Evolutionary conservation across 1,139 yeast species (phyloP), one percentile per base, ranked within the genome.

Genomic region (Ogataea hybrid): DNA sequence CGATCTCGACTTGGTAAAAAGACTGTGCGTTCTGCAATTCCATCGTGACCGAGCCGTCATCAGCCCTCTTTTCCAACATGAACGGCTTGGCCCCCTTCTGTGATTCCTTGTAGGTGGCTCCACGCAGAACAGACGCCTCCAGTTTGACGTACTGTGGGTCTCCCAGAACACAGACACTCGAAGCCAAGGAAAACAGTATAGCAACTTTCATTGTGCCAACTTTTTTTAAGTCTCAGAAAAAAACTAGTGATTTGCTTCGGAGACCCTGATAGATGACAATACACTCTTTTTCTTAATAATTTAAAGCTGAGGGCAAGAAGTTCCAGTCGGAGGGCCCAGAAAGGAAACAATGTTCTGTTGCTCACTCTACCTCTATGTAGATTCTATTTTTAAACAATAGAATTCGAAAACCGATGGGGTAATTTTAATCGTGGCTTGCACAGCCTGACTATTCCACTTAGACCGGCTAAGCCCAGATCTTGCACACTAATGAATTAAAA

Each of bases 1-100:
- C 57, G 25, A 79, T 54, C 16, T 64, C 61, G 1, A 75, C 74
- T 49, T 73, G 62, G 56, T 79, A 80, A 53, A 74, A 79, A 3
- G 75, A 70, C 15, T 60, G 58, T 46, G 67, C 62, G 54, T 79
- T 79, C 14, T 57, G 50, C 22, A 80, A 48, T 3, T 58, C 67
- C 63, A 76, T 64, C 12, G 59, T 59, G 6, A 69, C 62, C 7
- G 63, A 54, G 2, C 70, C 76, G 31, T 61, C 66, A 10, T 47
- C 50, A 6, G 54, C 50, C 46, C 79, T 60, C 48, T 68, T 71
- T 25, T 47, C 42, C 12, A 58, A 54, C 18, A 69, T 45, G 12
- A 44, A 44, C 1, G 62, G 53, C 11, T 41, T 32, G 2, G 53
- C 52, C 4, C 48, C 54, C 5, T 33, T 32, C 8, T 38, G 18